These are phyloP conservation scores for Nothophaeocryptopus gaeumannii DNA, from an alignment of 2,329 filamentous ascomycete species.

Conservation along the genomic window DNA sequence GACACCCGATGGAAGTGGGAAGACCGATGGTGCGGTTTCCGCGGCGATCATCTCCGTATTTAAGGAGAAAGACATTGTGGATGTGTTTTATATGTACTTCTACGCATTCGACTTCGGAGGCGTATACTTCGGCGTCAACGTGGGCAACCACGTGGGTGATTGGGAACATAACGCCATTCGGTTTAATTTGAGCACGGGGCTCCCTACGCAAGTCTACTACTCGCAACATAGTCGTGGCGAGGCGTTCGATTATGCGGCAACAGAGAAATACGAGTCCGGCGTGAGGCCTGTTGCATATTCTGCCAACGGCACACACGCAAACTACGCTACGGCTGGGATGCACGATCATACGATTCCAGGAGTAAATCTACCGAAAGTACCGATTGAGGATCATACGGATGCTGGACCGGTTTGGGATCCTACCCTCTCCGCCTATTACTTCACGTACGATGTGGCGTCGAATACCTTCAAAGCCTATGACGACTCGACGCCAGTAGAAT, in stretches of 20 bases:
- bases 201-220: slow-evolving; percentile 59
- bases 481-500: slow-evolving; percentile 49
- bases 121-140: slow-evolving; percentile 26
- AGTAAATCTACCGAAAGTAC: slow-evolving; percentile 53
- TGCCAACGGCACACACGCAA: slow-evolving; percentile 62
- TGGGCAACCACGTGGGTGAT: slow-evolving; percentile 57
- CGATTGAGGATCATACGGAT: slow-evolving; percentile 56
- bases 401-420: slow-evolving; percentile 61
- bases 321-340: slow-evolving; percentile 58
- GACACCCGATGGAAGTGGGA: slow-evolving; percentile 50
- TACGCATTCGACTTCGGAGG: slow-evolving; percentile 55
- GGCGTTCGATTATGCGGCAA: slow-evolving; percentile 58
- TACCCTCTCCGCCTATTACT: slow-evolving; percentile 53
- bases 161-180: slow-evolving; percentile 67
- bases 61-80: slow-evolving; percentile 52
- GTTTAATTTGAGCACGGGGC: slow-evolving; percentile 50
- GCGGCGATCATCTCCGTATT: slow-evolving; percentile 58
- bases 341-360: slow-evolving; percentile 65
- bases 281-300: slow-evolving; percentile 56
- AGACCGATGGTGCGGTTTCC: slow-evolving; percentile 50
- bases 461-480: slow-evolving; percentile 49
- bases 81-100: slow-evolving; percentile 65
- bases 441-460: slow-evolving; percentile 48
- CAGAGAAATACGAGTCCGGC: slow-evolving; percentile 47
- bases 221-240: slow-evolving; percentile 62